Evolutionary conservation across 768 basidiomycete species (phyloP).

Genomic region (Boletus sp.): DNA sequence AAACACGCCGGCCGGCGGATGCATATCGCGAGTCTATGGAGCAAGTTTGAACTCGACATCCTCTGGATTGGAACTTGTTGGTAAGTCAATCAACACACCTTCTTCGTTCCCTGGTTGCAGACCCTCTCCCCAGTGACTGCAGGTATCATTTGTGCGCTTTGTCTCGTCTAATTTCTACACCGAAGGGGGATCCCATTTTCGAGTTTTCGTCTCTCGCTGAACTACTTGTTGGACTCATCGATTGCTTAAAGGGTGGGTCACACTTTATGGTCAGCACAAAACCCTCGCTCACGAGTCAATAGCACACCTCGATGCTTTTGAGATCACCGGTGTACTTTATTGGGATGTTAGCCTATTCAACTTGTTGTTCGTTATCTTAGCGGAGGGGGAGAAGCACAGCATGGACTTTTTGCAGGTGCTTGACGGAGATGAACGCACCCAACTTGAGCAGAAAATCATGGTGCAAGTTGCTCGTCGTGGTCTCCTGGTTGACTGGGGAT

Average conservation of each 20-base stretch:
- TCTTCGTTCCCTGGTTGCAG: background rate
- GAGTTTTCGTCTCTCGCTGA: background rate
- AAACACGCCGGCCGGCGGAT: background rate
- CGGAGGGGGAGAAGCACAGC: background rate
- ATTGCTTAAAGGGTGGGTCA: background rate
- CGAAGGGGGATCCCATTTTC: too few species aligned
- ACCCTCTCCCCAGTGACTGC: background rate
- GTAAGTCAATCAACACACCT: background rate
- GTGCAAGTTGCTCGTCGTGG: background rate
- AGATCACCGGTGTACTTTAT: background rate
- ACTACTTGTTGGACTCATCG: background rate
- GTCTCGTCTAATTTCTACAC: too few species aligned
- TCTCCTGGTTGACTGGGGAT: background rate
- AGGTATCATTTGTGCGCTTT: too few species aligned
- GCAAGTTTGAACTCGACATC: background rate
- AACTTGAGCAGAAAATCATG: too few species aligned
- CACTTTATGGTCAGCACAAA: background rate
- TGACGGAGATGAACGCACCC: too few species aligned
- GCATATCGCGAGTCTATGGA: background rate
- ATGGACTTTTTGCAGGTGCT: too few species aligned
- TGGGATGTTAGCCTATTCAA: background rate
- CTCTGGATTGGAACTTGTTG: background rate
- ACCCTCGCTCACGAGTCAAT: background rate
- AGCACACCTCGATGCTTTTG: background rate
- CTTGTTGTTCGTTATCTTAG: background rate